These are phyloP conservation scores for Barnettozyma sp. DNA, from an alignment of 805 yeast genomes.

Conservation along the genomic window DNA sequence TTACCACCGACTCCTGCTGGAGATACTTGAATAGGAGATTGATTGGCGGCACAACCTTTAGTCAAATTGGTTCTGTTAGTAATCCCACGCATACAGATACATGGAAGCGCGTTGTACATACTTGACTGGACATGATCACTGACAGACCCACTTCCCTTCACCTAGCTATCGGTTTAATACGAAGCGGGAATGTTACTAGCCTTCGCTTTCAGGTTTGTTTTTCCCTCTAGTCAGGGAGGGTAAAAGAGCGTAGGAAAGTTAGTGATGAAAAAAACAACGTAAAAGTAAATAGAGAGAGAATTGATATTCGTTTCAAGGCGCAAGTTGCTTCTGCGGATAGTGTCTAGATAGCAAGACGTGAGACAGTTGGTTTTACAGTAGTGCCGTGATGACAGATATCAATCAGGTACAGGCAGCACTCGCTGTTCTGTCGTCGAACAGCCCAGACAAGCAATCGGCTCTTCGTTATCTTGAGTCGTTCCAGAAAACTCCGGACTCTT, in stretches of 20 bases:
- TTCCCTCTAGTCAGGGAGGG: too few relatives aligned
- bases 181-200: too few relatives aligned
- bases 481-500: conserved; percentile 77
- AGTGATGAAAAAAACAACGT: background rate
- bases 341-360: too few relatives aligned
- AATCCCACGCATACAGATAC: background rate
- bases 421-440: conserved; percentile 21
- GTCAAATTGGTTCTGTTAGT: conserved; percentile 10
- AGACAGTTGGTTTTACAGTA: too few relatives aligned
- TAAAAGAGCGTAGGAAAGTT: too few relatives aligned
- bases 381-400: conserved; percentile 3
- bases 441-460: conserved; percentile 35
- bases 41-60: conserved; percentile 77
- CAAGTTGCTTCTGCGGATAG: too few relatives aligned
- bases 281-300: too few relatives aligned
- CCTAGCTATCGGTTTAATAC: background rate
- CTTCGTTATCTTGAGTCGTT: conserved; percentile 62
- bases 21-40: conserved; percentile 81
- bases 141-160: conserved; percentile 17
- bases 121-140: conserved; percentile 31
- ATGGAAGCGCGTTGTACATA: background rate
- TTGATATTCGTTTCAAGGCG: too few relatives aligned
- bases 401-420: conserved; percentile 22
- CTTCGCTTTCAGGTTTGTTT: too few relatives aligned
- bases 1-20: conserved; percentile 73